Percentiles rank a stretch among this genome's conserved stretches.
These are phyloP conservation scores for Termitomyces sp. DNA, from an alignment of 768 basidiomycete species.

Conservation along the genomic window DNA sequence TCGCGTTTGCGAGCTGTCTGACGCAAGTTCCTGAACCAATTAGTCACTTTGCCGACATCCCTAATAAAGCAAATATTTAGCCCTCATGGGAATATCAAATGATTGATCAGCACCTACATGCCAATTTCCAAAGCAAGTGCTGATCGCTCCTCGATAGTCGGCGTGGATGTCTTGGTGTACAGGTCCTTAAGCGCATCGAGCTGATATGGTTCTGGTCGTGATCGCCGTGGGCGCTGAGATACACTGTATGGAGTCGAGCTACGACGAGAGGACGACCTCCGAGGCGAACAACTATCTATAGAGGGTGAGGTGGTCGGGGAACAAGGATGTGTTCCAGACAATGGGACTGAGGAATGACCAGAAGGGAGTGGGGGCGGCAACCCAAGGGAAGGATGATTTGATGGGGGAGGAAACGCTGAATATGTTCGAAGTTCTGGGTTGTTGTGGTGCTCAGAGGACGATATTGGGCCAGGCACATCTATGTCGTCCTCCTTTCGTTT, in stretches of 20 bases:
- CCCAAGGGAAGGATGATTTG: conserved; percentile 39
- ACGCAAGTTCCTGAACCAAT: conserved; percentile 84
- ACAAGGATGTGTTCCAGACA: conserved; percentile 21
- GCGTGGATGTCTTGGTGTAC: conserved; percentile 61
- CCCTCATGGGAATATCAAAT: conserved; percentile 10
- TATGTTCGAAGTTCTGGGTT: conserved; percentile 34
- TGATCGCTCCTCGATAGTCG: conserved; percentile 75
- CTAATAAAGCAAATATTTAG: conserved; percentile 25
- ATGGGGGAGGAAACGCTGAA: conserved; percentile 44
- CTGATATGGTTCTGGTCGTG: conserved; percentile 76
- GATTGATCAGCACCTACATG: conserved; percentile 43
- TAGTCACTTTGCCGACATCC: conserved; percentile 83
- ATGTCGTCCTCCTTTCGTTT: conserved; percentile 59
- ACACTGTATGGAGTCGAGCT: conserved; percentile 43
- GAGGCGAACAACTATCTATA: conserved; percentile 31
- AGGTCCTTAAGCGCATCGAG: conserved; percentile 70
- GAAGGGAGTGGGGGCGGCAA: conserved; percentile 23
- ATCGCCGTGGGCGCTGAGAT: conserved; percentile 53
- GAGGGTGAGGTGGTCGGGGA: conserved; percentile 37
- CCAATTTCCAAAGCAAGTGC: conserved; percentile 71
- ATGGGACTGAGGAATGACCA: conserved; percentile 27
- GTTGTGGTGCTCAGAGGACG: conserved; percentile 26
- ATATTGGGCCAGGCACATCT: conserved; percentile 24
- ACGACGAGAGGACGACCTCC: conserved; percentile 31
- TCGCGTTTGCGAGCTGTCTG: conserved; percentile 76